These are phyloP conservation scores for Venturia effusa DNA, from an alignment of 2,329 filamentous ascomycete genomes.

Conservation along the genomic window DNA sequence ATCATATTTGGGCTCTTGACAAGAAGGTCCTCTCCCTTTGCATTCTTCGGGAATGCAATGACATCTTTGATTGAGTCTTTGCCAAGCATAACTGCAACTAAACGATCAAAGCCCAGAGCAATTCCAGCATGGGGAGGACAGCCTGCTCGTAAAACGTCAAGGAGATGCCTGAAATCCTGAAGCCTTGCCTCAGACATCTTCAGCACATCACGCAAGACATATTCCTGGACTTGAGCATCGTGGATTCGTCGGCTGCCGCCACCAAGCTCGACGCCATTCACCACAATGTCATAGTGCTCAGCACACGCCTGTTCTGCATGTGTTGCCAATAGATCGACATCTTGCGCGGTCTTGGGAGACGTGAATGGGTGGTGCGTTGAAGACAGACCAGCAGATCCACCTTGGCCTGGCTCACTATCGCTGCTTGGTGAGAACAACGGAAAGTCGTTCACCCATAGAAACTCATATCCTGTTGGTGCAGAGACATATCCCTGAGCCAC, in stretches of 20 bases:
- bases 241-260: constrained; percentile 92
- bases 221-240: constrained; percentile 68
- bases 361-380: constrained; percentile 96
- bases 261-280: constrained; percentile 90
- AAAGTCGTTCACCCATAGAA: constrained; percentile 83
- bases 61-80: constrained; percentile 77
- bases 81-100: constrained; percentile 70
- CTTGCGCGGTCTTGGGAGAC: constrained; percentile 59
- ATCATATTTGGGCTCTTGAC: constrained; percentile 66
- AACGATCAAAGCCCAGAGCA: constrained; percentile 80
- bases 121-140: constrained; percentile 94
- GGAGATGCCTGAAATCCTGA: constrained; percentile 73
- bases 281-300: constrained; percentile 90
- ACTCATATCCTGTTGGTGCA: constrained; percentile 45
- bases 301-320: constrained; percentile 64
- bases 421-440: constrained; percentile 75
- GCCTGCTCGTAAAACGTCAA: constrained; percentile 70
- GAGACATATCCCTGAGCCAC: constrained; percentile 49
- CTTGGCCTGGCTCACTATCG: constrained; percentile 63
- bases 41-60: constrained; percentile 93
- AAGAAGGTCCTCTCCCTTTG: constrained; percentile 76
- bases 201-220: constrained; percentile 73
- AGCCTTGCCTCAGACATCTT: constrained; percentile 63
- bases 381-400: constrained; percentile 66
- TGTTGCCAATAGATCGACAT: constrained; percentile 63